Evolutionary conservation across 257 asterid species (phyloP).

Genomic region (Ajuga chamaepitys): DNA sequence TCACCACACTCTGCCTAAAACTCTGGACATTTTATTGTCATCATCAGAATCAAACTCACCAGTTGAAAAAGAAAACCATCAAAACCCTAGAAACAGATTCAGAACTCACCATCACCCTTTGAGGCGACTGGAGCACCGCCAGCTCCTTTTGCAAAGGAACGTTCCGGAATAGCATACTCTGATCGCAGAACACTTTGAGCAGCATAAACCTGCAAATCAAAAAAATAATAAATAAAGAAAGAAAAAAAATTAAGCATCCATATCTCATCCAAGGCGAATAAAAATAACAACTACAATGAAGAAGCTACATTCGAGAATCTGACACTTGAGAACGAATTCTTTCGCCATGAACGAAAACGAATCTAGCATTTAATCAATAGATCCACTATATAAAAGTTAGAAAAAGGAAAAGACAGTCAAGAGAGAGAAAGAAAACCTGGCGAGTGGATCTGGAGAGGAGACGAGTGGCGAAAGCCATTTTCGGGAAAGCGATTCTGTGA

Average conservation of each 20-base stretch:
- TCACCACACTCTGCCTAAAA: neutral
- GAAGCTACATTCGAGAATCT: neutral
- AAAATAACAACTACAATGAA: neutral
- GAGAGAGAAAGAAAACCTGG: constrained; percentile 35
- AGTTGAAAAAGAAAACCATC: neutral
- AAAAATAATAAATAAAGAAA: too few species aligned
- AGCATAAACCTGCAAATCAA: constrained; percentile 26
- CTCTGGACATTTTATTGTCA: neutral
- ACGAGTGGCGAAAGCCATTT: constrained; percentile 69
- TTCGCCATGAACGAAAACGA: neutral
- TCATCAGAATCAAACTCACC: constrained; percentile 6
- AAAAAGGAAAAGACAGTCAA: neutral
- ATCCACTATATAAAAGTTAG: constrained; percentile 12
- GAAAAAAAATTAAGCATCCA: neutral
- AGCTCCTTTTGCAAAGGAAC: constrained; percentile 76
- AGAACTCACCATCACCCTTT: constrained; percentile 87
- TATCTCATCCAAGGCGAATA: neutral
- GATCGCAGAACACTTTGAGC: constrained; percentile 47
- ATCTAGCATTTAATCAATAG: constrained; percentile 12
- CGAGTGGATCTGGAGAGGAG: constrained; percentile 63
- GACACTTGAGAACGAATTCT: neutral
- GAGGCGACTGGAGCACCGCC: constrained; percentile 42
- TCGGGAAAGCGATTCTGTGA: constrained; percentile 16
- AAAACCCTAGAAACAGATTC: neutral
- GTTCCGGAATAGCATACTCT: constrained; percentile 51